These are phyloP conservation scores for Candida fluviatilis DNA, from an alignment of 805 yeast genomes.

Conservation along the genomic window DNA sequence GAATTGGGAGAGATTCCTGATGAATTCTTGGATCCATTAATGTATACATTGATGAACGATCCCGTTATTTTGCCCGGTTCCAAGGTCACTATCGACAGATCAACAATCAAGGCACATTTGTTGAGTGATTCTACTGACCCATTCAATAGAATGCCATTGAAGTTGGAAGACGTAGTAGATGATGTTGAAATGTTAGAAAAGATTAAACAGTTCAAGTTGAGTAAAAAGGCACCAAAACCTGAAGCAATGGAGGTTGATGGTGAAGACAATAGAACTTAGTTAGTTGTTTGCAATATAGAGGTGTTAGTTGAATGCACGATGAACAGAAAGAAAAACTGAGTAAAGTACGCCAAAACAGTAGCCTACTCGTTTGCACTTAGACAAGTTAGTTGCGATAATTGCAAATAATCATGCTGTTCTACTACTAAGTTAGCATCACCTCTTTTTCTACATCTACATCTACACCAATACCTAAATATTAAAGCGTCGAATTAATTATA, in stretches of 20 bases:
- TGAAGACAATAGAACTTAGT: constrained; percentile 12
- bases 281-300: no score
- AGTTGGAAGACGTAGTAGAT: constrained; percentile 81
- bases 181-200: constrained; percentile 62
- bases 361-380: no score
- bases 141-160: constrained; percentile 88
- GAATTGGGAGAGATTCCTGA: constrained; percentile 95
- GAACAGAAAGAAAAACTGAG: no score
- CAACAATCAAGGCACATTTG: constrained; percentile 90
- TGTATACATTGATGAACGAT: constrained; percentile 93
- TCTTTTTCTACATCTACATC: background rate
- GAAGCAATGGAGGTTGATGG: constrained; percentile 1
- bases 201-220: constrained; percentile 54
- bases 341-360: no score
- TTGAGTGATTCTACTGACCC: constrained; percentile 97
- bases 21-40: constrained; percentile 93
- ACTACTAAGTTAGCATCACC: no score
- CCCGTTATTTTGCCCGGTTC: constrained; percentile 94
- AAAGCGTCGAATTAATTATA: constrained; percentile 1
- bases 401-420: no score
- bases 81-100: constrained; percentile 77
- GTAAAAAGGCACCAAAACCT: constrained; percentile 29
- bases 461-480: background rate
- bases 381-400: no score
- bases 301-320: no score